Evolutionary conservation across 257 asterid species (phyloP), one percentile per base, ranked within the genome.

Genomic region (Paulownia fortunei): DNA sequence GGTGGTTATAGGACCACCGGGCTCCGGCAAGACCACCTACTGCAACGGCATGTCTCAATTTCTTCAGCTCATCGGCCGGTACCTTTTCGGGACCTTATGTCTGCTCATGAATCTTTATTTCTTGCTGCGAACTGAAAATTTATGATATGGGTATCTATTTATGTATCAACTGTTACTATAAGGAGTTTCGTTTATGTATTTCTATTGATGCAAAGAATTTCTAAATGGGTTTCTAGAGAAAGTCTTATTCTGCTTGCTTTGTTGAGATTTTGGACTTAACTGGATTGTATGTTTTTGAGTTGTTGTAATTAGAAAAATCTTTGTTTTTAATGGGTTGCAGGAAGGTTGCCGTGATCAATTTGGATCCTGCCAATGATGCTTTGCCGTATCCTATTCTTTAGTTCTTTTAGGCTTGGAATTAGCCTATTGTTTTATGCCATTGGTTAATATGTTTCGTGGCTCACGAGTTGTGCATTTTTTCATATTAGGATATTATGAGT

Each of bases 41-140:
- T 92, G 98, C 94, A 92, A 96, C 60, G 99, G 98, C 87, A 90
- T 96, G 97, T 96, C 99, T 79, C 99, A 96, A 61, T 96, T 96
- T 76, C 99, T 96, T 61, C 85, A 76, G 65, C 98, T 96, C 79
- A 83, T 93, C 24, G 97, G 99, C 83, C 82, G 99, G 99, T 92
- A 87, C 65, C 5, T 4, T 21, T 58, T 58, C 70, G 8, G 21
- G 36, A 54, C 67, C 13, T 76, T 42, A 13, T 73, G 46, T 58
- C 16, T 23, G 16, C 59, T 66, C 21, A 12, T 8, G 13, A n/a
- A 64, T 52, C 47, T 62, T 32, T 23, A 36, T 59, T 68, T 19
- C 55, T 65, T 66, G 52, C 56, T 70, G 46, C 65, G 56, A 13
- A 13, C 75, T 74, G 56, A 52, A 61, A 51, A 11, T 77, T 37